Conservation (phyloP, 768 basidiomycete species). For the Boletus sp. region DNA sequence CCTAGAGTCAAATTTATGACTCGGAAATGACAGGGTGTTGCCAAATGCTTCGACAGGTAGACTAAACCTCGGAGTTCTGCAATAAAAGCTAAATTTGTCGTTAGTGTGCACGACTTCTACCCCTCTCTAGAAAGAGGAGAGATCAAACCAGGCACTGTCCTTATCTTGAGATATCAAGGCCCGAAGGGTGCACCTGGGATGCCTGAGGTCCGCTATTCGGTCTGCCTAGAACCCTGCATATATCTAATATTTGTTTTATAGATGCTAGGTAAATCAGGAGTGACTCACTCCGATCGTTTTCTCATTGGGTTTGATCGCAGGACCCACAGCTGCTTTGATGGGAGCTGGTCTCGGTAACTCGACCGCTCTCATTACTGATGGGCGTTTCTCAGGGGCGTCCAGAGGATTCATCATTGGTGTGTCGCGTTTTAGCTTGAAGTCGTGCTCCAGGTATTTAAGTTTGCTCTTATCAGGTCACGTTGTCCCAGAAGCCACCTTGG, state of each 20-base stretch:
- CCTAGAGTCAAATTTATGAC: background rate
- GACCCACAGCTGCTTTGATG: slow-evolving; percentile 81
- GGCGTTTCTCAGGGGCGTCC: slow-evolving; percentile 84
- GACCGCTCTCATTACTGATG: slow-evolving; percentile 85
- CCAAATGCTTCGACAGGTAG: slow-evolving; percentile 76
- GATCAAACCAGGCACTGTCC: slow-evolving; percentile 70
- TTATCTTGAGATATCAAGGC: slow-evolving; percentile 87
- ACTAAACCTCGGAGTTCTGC: background rate
- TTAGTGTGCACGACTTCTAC: slow-evolving; percentile 68
- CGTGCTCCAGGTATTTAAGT: slow-evolving; percentile 39
- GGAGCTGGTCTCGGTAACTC: slow-evolving; percentile 79
- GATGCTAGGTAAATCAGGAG: slow-evolving; percentile 42
- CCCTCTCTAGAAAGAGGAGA: slow-evolving; percentile 70
- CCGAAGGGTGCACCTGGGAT: slow-evolving; percentile 91
- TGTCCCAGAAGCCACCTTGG: slow-evolving; percentile 66
- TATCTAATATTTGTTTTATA: slow-evolving; percentile 16
- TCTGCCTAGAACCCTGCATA: background rate
- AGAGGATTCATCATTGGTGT: slow-evolving; percentile 60
- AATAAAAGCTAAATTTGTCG: slow-evolving; percentile 5
- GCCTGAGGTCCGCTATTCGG: slow-evolving; percentile 59
- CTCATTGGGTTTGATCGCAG: slow-evolving; percentile 28
- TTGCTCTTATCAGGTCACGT: slow-evolving; percentile 48
- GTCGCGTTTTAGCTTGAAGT: slow-evolving; percentile 1
- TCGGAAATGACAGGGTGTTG: slow-evolving; percentile 50
- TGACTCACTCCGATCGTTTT: background rate